Conservation (phyloP, 225 moss, liverwort and hornwort genomes). For the Pseudisothecium myosuroides region DNA sequence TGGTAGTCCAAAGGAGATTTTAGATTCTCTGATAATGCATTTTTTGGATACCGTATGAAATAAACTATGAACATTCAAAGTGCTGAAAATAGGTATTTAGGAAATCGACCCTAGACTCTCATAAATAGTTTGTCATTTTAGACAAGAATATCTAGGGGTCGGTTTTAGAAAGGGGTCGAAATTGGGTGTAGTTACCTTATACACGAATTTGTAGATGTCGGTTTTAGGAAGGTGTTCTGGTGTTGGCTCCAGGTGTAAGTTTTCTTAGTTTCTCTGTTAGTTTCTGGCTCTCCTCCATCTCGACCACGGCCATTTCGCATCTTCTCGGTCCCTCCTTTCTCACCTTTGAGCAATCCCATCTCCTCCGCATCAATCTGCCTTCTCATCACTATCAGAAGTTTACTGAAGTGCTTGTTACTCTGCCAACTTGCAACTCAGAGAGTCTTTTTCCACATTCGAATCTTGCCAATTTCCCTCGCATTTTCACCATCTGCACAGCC, state of each 20-base stretch:
- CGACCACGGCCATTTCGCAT: background rate
- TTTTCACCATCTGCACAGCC: background rate
- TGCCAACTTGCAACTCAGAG: background rate
- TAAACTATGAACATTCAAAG: no score
- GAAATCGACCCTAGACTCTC: no score
- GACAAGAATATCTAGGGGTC: no score
- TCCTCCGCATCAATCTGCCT: background rate
- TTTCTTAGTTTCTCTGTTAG: background rate
- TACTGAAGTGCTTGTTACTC: background rate
- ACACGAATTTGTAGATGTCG: fast-evolving
- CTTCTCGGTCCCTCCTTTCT: background rate
- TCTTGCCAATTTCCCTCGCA: background rate
- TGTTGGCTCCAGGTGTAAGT: background rate
- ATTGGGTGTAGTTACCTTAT: no score
- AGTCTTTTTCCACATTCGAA: background rate
- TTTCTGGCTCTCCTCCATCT: background rate
- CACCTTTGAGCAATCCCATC: background rate
- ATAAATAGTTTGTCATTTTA: no score
- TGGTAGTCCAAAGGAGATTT: no score
- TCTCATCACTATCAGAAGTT: background rate
- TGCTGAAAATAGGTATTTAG: no score
- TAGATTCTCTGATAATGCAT: no score
- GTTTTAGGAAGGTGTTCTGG: background rate
- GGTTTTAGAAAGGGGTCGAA: no score
- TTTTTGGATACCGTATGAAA: no score